Base-by-base conservation (phyloP, 2,329 filamentous ascomycete species). In the Fusarium sp. region DNA sequence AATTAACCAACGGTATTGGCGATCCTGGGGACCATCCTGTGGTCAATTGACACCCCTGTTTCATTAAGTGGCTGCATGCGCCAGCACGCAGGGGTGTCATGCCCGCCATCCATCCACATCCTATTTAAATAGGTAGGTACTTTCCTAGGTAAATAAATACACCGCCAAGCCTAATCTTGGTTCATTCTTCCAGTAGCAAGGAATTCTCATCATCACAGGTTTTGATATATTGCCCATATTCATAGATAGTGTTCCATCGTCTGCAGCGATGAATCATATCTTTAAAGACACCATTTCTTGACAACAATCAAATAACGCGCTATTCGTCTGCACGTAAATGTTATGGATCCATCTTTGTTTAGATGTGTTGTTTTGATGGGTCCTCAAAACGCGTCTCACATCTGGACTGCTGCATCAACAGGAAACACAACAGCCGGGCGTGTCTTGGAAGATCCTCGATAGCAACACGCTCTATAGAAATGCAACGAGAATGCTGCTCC, bases 11-110 rank as follows among this genome's bases (percentile, higher is more conserved):
- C 59, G 62, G 66, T 73, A 68, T 72, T 66, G 58, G 61, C 59
- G 67, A 73, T 70, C 65, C 67, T 45, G 54, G 65, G 60, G 62
- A 50, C 67, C 65, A 65, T 65, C 61, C 61, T 44, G 57, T 69
- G 71, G 65, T 73, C 69, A 65, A 64, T 64, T 56, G 62, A 59
- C 58, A 70, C 71, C 71, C 72, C 72, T 74, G 72, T 67, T 63
- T 70, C 65, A 74, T 74, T 73, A 74, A 74, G 72, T 74, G 72
- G 72, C 72, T 74, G 72, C 72, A 74, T 74, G 60, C 68, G 68
- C 70, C 71, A 62, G 62, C 58, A 47, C 68, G 57, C 72, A 74
- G 71, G 72, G 72, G 71, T 74, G 63, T 68, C 66, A 73, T 74
- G 72, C 72, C 71, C 63, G 71, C 72, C 71, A 74, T 73, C 55